Base-by-base conservation (phyloP, 495 filamentous ascomycete genomes). In the Penicillium steckii region DNA sequence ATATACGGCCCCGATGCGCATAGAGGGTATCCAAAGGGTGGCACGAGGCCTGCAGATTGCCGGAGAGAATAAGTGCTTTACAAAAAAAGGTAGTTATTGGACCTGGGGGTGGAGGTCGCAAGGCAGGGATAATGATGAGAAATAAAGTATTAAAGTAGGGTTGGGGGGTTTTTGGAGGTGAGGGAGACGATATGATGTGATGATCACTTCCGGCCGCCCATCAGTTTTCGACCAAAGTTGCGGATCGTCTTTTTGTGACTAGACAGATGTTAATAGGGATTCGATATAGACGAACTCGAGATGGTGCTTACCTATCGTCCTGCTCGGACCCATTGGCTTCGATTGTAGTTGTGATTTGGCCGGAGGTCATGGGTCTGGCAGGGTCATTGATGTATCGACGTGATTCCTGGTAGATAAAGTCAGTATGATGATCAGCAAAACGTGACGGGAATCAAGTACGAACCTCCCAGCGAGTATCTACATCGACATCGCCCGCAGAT, bases 391-490 rank as follows among this genome's bases (percentile, higher is more conserved):
- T 63, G 46, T 70, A 61, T 42, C 70, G 62, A 43, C 71, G 73
- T 24, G 71, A 74, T 59, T 70, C 65, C 70, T 74, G 44, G 1
- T 44, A n/a, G 40, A 44, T 25, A 2, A n/a, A 52, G n/a, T 71
- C 53, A 68, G 61, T 38, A 49, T 47, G 12, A 15, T 4, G 38
- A 21, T 35, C 4, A 1, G 38, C 13, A 19, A 18, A 23, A 13
- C 23, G 5, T 32, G 23, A 3, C 23, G n/a, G 25, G 12, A 19
- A 15, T 19, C 1, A 15, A 32, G 21, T 24, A 63, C 66, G 24
- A 52, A 69, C 68, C 65, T 73, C 70, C 70, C 68, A 71, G n/a
- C 69, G 69, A 60, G 71, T 68, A 57, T 74, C 69, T 19, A 72
- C 66, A 45, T 76, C 73, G 3, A 69, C 71, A 41, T 73, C 73